A percentile compares a stretch with the other conserved stretches of the same genome.
Conservation (phyloP, 78 protist genomes). For the slime mould (Dictyostelium discoideum) region DNA sequence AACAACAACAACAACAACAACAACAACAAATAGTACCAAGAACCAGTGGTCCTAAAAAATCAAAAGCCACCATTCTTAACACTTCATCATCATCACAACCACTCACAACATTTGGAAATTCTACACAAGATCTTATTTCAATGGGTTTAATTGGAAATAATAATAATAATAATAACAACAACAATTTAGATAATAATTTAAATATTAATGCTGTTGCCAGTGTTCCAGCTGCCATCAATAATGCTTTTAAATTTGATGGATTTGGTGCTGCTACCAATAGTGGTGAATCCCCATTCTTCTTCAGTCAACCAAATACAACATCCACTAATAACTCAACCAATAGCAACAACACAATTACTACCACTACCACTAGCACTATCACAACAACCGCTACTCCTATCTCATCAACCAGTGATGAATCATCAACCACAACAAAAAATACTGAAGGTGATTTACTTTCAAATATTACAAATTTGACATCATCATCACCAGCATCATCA, state of each 20-base stretch:
- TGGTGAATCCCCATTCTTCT: not conserved
- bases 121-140: not conserved
- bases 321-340: not conserved
- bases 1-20: not conserved
- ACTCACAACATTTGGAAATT: slow-evolving; percentile 11
- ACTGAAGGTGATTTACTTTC: not conserved
- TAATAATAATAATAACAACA: not conserved
- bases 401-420: not conserved
- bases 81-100: slow-evolving; percentile 16
- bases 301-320: not conserved
- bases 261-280: not conserved
- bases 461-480: not conserved
- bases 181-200: not conserved
- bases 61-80: not conserved
- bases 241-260: not conserved
- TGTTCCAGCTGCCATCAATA: not conserved
- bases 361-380: not conserved
- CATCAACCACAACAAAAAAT: not conserved
- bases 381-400: not conserved
- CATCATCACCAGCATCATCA: slow-evolving; percentile 3
- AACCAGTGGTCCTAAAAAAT: not conserved
- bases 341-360: not conserved
- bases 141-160: slow-evolving; percentile 16
- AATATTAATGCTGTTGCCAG: not conserved
- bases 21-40: slow-evolving; percentile 11